Evolutionary conservation across 305 asterid genomes (phyloP), one percentile per base, ranked within the genome.

Genomic region (Petunia hybrid): DNA sequence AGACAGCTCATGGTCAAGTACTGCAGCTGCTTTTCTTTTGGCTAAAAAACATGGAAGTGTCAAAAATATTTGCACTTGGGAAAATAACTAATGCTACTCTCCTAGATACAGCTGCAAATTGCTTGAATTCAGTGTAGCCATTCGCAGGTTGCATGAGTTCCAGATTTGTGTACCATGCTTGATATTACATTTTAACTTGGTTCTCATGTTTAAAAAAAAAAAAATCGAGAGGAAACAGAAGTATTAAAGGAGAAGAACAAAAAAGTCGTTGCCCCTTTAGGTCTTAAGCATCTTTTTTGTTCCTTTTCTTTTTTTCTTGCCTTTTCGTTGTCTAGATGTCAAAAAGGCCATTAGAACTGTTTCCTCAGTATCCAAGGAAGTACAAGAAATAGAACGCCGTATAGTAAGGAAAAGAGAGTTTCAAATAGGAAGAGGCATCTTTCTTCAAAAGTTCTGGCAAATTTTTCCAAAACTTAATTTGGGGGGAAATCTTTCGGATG

Each of bases 1-100:
- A 74, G 79, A 74, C 45, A 53, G 38, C 46, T 74, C 38, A 74
- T 38, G 79, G 79, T 53, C 65, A 74, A 53, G 79, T 53, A 74
- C 38, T 74, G 65, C 36, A 2, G 63, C 14, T 53, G n/a, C 48
- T 13, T 74, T 74, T 39, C 46, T 74, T 53, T 53, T 55, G 31
- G 64, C 48, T 74, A 74, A 74, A 74, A 61, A 74, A 73, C 46
- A 51, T 53, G 78, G 46, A 38, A 74, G 14, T 53, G 64, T 53
- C 64, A 7, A 51, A 51, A 53, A 64, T 51, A 53, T 39, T 36
- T 74, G 79, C 64, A 74, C 48, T 14, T 53, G 2, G 64, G 31
- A 48, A 53, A 74, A 53, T 74, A 74, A 74, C 63, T 53, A 36
- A 35, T 12, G 64, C 4, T 46, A 74, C 36, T 3, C 45, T 74